Evolutionary conservation across 805 yeast species (phyloP).

Genomic region (Lachancea sp.): DNA sequence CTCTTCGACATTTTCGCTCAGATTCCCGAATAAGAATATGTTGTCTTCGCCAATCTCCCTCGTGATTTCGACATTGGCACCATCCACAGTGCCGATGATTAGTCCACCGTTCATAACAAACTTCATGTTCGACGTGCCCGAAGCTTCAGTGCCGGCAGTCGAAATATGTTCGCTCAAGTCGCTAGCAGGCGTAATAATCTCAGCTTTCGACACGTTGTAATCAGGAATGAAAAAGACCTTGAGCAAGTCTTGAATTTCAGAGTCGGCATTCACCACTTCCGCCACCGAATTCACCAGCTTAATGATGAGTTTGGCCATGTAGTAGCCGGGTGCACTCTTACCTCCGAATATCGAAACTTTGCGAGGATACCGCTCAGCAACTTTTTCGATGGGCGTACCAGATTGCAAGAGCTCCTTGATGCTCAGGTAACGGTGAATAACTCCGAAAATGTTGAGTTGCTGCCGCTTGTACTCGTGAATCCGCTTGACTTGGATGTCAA

Average conservation of each 20-base stretch:
- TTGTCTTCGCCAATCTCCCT: constrained; percentile 91
- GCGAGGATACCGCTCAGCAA: constrained; percentile 54
- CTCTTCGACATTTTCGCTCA: constrained; percentile 84
- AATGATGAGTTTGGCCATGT: constrained; percentile 87
- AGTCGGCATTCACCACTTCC: constrained; percentile 71
- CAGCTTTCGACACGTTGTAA: constrained; percentile 91
- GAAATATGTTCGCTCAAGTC: constrained; percentile 91
- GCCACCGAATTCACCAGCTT: constrained; percentile 79
- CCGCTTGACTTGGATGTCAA: constrained; percentile 90
- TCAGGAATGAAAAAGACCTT: constrained; percentile 88
- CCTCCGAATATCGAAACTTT: constrained; percentile 86
- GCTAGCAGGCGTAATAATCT: constrained; percentile 81
- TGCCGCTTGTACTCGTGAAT: constrained; percentile 95
- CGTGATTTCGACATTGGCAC: constrained; percentile 93
- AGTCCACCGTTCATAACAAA: constrained; percentile 91
- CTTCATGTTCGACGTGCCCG: constrained; percentile 95
- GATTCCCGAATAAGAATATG: constrained; percentile 84
- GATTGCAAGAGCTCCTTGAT: constrained; percentile 46
- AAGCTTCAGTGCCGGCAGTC: constrained; percentile 95
- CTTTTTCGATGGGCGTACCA: constrained; percentile 52
- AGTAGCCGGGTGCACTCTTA: constrained; percentile 96
- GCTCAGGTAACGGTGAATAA: constrained; percentile 71
- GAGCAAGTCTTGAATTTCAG: constrained; percentile 64
- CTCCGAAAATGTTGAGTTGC: constrained; percentile 87
- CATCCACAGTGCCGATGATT: constrained; percentile 92